A percentile compares a stretch with the other conserved stretches of the same genome.
These are phyloP conservation scores for Beauveria asiatica DNA, from an alignment of 2,329 filamentous ascomycete genomes.

Conservation along the genomic window DNA sequence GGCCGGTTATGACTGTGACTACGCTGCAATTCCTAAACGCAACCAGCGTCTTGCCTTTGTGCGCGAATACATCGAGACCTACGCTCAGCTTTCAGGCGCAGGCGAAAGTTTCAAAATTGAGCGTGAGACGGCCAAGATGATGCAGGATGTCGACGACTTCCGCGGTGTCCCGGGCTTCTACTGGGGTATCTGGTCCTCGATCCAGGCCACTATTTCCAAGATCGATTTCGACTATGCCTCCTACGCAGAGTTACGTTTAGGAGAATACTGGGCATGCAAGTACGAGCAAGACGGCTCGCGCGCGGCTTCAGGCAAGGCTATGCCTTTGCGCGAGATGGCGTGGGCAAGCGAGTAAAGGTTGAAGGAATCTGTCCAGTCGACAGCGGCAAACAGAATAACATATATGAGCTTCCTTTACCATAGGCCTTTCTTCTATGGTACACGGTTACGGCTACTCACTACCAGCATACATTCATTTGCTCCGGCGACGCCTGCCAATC, in stretches of 20 bases:
- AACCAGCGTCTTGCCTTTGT: slow-evolving; percentile 74
- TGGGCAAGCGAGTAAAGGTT: slow-evolving; percentile 48
- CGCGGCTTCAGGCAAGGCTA: slow-evolving; percentile 40
- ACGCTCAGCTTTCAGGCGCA: slow-evolving; percentile 46
- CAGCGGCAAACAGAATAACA: background rate
- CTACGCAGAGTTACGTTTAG: slow-evolving; percentile 78
- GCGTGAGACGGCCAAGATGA: slow-evolving; percentile 59
- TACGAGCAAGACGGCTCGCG: slow-evolving; percentile 60
- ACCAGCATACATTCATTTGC: background rate
- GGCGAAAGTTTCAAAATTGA: slow-evolving; percentile 41
- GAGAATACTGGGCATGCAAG: slow-evolving; percentile 92
- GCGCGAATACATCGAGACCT: slow-evolving; percentile 70
- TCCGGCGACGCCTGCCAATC: background rate
- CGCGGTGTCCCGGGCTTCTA: slow-evolving; percentile 83
- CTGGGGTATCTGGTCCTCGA: slow-evolving; percentile 92
- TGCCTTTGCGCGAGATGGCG: slow-evolving; percentile 66
- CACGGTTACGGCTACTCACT: background rate
- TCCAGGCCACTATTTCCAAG: slow-evolving; percentile 86
- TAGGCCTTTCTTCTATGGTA: background rate
- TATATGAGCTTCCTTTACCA: background rate
- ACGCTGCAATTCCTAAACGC: slow-evolving; percentile 69
- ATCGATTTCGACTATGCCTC: slow-evolving; percentile 96
- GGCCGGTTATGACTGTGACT: slow-evolving; percentile 95
- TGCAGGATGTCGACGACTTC: slow-evolving; percentile 76
- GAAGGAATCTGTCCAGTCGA: background rate